Evolutionary conservation across 176 grass and related monocot genomes (phyloP), one percentile per base, ranked within the genome.

Genomic region (Aegilops tauschii): DNA sequence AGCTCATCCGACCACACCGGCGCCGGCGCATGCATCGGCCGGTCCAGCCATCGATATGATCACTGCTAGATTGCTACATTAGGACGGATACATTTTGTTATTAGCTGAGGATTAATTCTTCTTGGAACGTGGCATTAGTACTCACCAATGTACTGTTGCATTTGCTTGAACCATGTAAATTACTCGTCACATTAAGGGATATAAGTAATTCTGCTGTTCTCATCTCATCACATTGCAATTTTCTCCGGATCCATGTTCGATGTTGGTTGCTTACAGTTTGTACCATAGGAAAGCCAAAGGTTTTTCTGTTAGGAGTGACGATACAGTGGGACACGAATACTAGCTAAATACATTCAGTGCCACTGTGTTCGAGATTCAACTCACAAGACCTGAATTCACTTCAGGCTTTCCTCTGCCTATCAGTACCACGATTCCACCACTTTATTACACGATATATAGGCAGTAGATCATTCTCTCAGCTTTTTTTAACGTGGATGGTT

Each of bases 141-240:
- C 50, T 54, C 3, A 62, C 0, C n/a, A 23, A 62, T 62, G 63
- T 50, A 49, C 63, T 58, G 77, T 29, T n/a, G 63, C 10, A 2
- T 69, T 39, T 70, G 65, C 34, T 61, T 29, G 23, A 66, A 40
- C 35, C 12, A 50, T 86, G 65, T 72, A 45, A 58, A 85, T 78
- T 59, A 32, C 49, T 20, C 54, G 2, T 58, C 54, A 20, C 17
- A 50, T 67, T 12, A 12, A 67, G 49, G 39, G 9, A 29, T 54
- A 13, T 23, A 7, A 65, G 61, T 14, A 80, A 80, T 52, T 68
- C 4, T 14, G 42, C 28, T 21, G 28, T 9, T 52, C 29, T 1
- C 64, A 7, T 42, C 45, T 54, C 14, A 29, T 76, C 45, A 31
- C 20, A 40, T 71, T 71, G 20, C 34, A 71, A 12, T 39, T 40